Evolutionary conservation across 139 green algal genomes (phyloP).

Genomic region (Zygnema cylindricum): DNA sequence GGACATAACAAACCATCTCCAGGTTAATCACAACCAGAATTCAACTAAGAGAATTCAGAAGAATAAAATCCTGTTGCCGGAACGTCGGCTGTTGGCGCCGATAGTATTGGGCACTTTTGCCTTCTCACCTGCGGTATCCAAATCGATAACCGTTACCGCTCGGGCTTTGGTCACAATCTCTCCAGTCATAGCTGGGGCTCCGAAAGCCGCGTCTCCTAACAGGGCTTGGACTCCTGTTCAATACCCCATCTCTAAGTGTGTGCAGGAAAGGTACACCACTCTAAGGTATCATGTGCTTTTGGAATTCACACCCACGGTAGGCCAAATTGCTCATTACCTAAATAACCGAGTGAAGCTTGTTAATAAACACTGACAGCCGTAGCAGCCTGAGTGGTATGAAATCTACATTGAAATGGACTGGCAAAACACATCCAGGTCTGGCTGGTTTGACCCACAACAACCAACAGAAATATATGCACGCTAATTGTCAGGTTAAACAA

Average conservation of each 20-base stretch:
- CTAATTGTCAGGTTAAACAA: too few species aligned
- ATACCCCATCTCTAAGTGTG: not conserved
- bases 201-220: not conserved
- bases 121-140: not conserved
- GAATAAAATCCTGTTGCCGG: not conserved
- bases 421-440: too few species aligned
- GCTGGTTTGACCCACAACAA: too few species aligned
- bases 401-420: too few species aligned
- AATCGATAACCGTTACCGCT: not conserved
- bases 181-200: not conserved
- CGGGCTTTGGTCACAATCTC: not conserved
- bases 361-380: not conserved
- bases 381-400: not conserved
- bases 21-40: too few species aligned
- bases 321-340: too few species aligned
- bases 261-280: not conserved
- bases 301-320: too few species aligned
- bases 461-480: too few species aligned
- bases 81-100: too few species aligned
- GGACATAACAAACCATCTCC: too few species aligned
- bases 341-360: not conserved
- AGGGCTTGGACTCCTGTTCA: not conserved
- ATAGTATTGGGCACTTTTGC: not conserved
- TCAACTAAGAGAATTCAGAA: not conserved
- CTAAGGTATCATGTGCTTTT: not conserved